Evolutionary conservation across 2,329 filamentous ascomycete species (phyloP).

Genomic region (Phialophora macrospora): DNA sequence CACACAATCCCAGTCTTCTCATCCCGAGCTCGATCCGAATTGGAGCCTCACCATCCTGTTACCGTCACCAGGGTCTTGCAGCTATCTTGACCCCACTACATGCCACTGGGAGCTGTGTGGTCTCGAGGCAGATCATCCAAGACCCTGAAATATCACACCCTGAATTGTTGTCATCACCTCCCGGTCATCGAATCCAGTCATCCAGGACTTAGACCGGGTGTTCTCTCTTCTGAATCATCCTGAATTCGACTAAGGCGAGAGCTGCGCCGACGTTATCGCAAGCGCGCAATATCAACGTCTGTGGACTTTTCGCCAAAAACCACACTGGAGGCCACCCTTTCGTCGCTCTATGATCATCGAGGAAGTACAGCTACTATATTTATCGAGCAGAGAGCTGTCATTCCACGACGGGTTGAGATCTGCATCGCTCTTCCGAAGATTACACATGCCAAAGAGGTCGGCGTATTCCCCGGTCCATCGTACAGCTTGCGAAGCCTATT

Average conservation of each 20-base stretch:
- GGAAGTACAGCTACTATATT: slow-evolving; percentile 12
- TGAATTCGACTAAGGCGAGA: neutral
- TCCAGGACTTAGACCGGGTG: neutral
- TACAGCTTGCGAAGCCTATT: slow-evolving; percentile 28
- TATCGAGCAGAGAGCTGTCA: slow-evolving; percentile 8
- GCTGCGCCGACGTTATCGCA: slow-evolving; percentile 9
- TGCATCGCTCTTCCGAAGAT: slow-evolving; percentile 12
- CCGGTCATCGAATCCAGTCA: slow-evolving; percentile 19
- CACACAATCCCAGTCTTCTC: slow-evolving; percentile 1
- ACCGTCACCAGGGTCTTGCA: slow-evolving; percentile 24
- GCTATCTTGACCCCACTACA: slow-evolving; percentile 22
- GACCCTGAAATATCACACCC: slow-evolving; percentile 26
- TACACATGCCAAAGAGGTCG: slow-evolving; percentile 32
- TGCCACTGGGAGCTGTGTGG: slow-evolving; percentile 10
- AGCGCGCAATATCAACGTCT: neutral
- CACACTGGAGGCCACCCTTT: slow-evolving; percentile 13
- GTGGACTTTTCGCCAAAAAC: neutral
- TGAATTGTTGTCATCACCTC: slow-evolving; percentile 22
- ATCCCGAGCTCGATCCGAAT: slow-evolving; percentile 10
- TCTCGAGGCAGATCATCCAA: slow-evolving; percentile 25
- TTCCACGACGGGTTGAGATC: slow-evolving; percentile 21
- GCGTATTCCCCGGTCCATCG: slow-evolving; percentile 18
- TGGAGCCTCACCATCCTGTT: slow-evolving; percentile 22
- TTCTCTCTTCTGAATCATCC: slow-evolving; percentile 7
- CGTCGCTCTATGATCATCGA: slow-evolving; percentile 8